These are phyloP conservation scores for Salvia rosmarinus DNA, from an alignment of 257 asterid species.

Conservation along the genomic window DNA sequence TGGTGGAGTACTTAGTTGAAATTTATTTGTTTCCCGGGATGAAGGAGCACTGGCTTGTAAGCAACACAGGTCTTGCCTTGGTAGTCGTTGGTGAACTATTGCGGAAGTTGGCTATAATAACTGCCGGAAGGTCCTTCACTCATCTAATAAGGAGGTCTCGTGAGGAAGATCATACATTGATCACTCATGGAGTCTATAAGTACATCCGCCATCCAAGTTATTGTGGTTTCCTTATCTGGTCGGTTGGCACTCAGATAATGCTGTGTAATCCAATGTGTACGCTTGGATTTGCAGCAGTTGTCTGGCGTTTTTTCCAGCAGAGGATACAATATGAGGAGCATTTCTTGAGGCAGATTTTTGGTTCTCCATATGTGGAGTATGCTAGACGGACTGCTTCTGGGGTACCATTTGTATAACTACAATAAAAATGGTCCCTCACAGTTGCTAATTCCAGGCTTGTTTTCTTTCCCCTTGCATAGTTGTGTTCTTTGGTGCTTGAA, in stretches of 20 bases:
- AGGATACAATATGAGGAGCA: constrained; percentile 84
- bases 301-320: constrained; percentile 71
- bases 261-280: constrained; percentile 80
- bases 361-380: constrained; percentile 67
- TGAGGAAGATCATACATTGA: constrained; percentile 69
- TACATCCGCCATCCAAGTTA: constrained; percentile 83
- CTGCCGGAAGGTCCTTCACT: constrained; percentile 87
- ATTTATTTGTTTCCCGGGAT: constrained; percentile 62
- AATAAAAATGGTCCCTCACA: too few species aligned
- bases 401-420: constrained; percentile 75
- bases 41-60: constrained; percentile 71
- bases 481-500: neutral
- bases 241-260: constrained; percentile 70
- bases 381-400: constrained; percentile 66
- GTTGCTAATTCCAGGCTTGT: neutral
- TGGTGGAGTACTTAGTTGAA: constrained; percentile 75
- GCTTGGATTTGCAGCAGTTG: constrained; percentile 63
- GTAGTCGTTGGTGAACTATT: constrained; percentile 80
- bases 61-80: constrained; percentile 71
- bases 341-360: constrained; percentile 80
- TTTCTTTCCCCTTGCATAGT: neutral
- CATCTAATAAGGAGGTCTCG: constrained; percentile 69
- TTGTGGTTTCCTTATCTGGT: constrained; percentile 64
- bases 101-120: constrained; percentile 76
- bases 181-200: constrained; percentile 68